Evolutionary conservation across 306 rosid species (phyloP).

Genomic region (Dalbergia cultrata): DNA sequence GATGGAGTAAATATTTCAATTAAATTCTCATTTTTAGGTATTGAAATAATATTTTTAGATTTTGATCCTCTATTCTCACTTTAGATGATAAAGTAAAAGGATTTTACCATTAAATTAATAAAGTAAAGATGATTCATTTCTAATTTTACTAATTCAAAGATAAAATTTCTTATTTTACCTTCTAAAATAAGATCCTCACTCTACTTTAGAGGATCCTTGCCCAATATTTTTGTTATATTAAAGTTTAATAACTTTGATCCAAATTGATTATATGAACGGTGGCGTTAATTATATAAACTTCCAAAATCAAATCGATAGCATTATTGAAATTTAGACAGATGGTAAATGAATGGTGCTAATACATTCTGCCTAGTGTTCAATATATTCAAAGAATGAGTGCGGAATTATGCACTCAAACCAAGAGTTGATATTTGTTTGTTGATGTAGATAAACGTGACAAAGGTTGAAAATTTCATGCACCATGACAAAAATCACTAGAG

Average conservation of each 20-base stretch:
- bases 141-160: too few species aligned
- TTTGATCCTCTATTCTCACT: too few species aligned
- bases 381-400: constrained; percentile 21
- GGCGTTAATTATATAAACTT: background rate
- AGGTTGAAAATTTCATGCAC: constrained; percentile 3
- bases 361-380: background rate
- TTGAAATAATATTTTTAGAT: too few species aligned
- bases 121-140: too few species aligned
- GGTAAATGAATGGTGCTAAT: background rate
- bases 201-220: too few species aligned
- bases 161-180: too few species aligned
- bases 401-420: background rate
- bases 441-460: background rate
- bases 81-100: too few species aligned
- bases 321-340: background rate
- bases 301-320: constrained; percentile 17
- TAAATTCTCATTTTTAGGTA: too few species aligned
- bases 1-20: too few species aligned
- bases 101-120: too few species aligned
- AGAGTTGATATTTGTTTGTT: background rate
- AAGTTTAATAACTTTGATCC: background rate
- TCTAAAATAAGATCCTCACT: too few species aligned
- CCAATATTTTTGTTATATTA: too few species aligned
- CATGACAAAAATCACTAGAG: background rate
- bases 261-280: background rate